Percentiles rank a stretch among this genome's conserved stretches.
These are phyloP conservation scores for Skeletonema costatum DNA, from an alignment of 108 stramenopile species.

Conservation along the genomic window DNA sequence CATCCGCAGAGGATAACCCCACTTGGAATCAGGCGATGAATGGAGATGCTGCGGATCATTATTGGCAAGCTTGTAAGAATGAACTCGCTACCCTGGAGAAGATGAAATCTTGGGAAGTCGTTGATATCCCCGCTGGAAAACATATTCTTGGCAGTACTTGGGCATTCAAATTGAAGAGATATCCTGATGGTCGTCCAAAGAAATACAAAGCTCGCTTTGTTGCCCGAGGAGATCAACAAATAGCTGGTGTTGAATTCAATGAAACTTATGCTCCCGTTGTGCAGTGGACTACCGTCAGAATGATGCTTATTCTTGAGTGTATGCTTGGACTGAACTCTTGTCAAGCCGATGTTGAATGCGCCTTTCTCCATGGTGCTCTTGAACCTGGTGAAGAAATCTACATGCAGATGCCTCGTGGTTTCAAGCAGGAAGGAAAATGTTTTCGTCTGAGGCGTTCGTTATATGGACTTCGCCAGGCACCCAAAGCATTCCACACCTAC, in stretches of 20 bases:
- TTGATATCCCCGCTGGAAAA: conserved; percentile 17
- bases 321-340: neutral
- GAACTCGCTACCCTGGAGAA: conserved; percentile 27
- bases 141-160: conserved; percentile 12
- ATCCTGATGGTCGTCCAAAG: conserved; percentile 14
- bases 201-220: conserved; percentile 42
- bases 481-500: conserved; percentile 37
- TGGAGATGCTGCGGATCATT: conserved; percentile 27
- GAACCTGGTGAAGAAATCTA: conserved; percentile 18
- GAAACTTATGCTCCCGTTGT: conserved; percentile 23
- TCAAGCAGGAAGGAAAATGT: neutral
- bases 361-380: conserved; percentile 55
- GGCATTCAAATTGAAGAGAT: conserved; percentile 35
- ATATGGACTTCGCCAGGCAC: conserved; percentile 36
- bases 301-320: neutral
- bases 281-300: neutral
- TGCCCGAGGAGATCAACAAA: conserved; percentile 49
- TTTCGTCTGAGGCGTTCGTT: conserved; percentile 28
- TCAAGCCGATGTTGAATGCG: conserved; percentile 38
- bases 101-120: conserved; percentile 41
- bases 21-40: conserved; percentile 45
- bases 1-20: conserved; percentile 28
- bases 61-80: conserved; percentile 32
- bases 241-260: conserved; percentile 21
- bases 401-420: conserved; percentile 47